phyloP scores from a whole-genome alignment of 1,284 basidiomycete genomes.

The Athelia sp. region DNA sequence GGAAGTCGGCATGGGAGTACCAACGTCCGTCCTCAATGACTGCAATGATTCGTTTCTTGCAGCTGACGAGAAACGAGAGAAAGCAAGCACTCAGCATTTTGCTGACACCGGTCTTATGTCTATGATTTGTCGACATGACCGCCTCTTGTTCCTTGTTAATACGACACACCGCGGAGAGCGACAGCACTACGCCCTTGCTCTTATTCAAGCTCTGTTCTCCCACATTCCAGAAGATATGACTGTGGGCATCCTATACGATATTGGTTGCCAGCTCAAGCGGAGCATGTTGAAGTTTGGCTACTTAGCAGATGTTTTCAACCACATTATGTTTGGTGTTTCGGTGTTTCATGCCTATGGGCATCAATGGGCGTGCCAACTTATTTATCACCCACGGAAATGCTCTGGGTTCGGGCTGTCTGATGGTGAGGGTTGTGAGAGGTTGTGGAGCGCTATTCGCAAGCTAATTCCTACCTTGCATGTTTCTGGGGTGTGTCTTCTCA shows the following conservation, averaged over 20 bases:
- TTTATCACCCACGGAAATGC: conserved; percentile 17
- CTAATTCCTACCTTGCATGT: conserved; percentile 13
- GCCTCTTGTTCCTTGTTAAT: conserved; percentile 16
- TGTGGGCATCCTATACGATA: conserved; percentile 16
- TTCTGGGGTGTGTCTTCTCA: conserved; percentile 7
- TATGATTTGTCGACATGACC: conserved; percentile 19
- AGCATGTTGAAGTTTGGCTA: conserved; percentile 7
- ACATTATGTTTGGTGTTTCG: conserved; percentile 12
- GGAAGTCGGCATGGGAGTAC: conserved; percentile 4
- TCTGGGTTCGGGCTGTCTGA: conserved; percentile 17
- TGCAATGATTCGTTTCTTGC: conserved; percentile 15
- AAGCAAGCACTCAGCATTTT: conserved; percentile 14
- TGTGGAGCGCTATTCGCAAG: conserved; percentile 15
- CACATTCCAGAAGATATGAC: conserved; percentile 11
- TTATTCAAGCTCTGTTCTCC: conserved; percentile 13
- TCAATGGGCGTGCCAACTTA: conserved; percentile 18
- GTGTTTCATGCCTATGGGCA: conserved; percentile 20
- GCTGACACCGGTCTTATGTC: conserved; percentile 19
- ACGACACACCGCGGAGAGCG: conserved; percentile 17
- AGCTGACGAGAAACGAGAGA: conserved; percentile 14
- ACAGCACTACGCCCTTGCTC: conserved; percentile 17
- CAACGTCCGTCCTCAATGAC: conserved; percentile 10
- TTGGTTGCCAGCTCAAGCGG: conserved; percentile 14
- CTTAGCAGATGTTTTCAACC: conserved; percentile 1
- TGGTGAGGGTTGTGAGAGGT: conserved; percentile 19